Percentiles rank a stretch among this genome's conserved stretches.
Evolutionary conservation across 176 grass and related monocot species (phyloP).

Genomic region (Bromus sterilis): DNA sequence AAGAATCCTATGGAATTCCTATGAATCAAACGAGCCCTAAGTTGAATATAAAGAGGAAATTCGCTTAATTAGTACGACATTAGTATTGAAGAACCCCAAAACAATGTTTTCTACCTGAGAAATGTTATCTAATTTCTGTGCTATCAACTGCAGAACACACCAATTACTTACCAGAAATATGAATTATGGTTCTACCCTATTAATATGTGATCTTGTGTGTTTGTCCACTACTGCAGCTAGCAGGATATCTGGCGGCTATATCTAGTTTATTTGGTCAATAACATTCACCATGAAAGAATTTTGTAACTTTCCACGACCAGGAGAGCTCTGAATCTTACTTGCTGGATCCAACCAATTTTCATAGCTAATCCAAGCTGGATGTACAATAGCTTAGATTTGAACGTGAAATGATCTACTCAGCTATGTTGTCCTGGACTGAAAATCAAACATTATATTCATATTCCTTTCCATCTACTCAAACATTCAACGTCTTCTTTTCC

Average conservation of each 20-base stretch:
- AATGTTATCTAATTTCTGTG: background rate
- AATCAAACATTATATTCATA: conserved; percentile 4
- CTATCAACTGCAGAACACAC: background rate
- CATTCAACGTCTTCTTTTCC: background rate
- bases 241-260: conserved; percentile 59
- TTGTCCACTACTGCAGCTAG: conserved; percentile 56
- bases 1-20: no score
- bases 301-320: conserved; percentile 3
- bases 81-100: background rate
- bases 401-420: background rate
- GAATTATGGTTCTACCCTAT: background rate
- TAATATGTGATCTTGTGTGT: background rate
- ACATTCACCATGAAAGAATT: background rate
- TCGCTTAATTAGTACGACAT: background rate
- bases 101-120: background rate
- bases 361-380: conserved; percentile 2
- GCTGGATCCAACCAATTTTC: conserved; percentile 8
- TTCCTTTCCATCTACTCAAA: conserved; percentile 7
- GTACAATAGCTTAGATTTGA: background rate
- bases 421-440: background rate
- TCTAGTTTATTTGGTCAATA: conserved; percentile 43
- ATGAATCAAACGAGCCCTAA: no score
- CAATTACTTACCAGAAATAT: background rate
- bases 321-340: conserved; percentile 6
- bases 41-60: background rate